phyloP scores from a whole-genome alignment of 23 red algal species.

The Pyropia haitanensis region DNA sequence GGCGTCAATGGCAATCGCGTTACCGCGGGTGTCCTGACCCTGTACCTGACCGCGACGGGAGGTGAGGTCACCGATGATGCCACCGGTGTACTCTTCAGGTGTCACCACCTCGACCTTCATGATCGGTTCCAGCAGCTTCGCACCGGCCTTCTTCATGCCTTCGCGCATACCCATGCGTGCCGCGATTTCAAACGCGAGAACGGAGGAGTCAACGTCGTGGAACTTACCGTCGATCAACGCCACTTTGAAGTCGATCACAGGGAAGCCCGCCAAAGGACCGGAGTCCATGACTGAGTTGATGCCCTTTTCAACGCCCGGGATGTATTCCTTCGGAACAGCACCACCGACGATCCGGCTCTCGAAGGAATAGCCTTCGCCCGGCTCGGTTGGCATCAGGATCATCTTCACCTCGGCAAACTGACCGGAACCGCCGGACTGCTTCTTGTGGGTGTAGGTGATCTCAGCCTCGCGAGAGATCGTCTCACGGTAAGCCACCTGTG shows the following conservation, averaged over 20 bases:
- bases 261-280: constrained; percentile 84
- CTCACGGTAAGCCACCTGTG: constrained; percentile 90
- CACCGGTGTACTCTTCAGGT: constrained; percentile 73
- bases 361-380: constrained; percentile 56
- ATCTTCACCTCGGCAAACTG: constrained; percentile 91
- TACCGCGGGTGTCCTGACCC: constrained; percentile 60
- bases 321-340: constrained; percentile 93
- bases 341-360: constrained; percentile 93
- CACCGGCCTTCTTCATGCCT: constrained; percentile 61
- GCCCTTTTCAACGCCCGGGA: constrained; percentile 83
- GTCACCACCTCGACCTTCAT: constrained; percentile 94
- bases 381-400: constrained; percentile 63
- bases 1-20: constrained; percentile 62
- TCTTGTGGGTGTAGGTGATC: constrained; percentile 97
- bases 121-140: constrained; percentile 92
- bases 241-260: constrained; percentile 69
- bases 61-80: constrained; percentile 90
- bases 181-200: constrained; percentile 97
- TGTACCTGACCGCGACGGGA: constrained; percentile 77
- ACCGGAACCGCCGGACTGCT: constrained; percentile 92
- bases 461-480: constrained; percentile 51
- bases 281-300: constrained; percentile 58
- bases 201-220: constrained; percentile 98
- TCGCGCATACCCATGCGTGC: constrained; percentile 76
- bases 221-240: constrained; percentile 78